These are phyloP conservation scores for Thalassiosira hispida DNA, from an alignment of 352 stramenopile genomes.

Conservation along the genomic window DNA sequence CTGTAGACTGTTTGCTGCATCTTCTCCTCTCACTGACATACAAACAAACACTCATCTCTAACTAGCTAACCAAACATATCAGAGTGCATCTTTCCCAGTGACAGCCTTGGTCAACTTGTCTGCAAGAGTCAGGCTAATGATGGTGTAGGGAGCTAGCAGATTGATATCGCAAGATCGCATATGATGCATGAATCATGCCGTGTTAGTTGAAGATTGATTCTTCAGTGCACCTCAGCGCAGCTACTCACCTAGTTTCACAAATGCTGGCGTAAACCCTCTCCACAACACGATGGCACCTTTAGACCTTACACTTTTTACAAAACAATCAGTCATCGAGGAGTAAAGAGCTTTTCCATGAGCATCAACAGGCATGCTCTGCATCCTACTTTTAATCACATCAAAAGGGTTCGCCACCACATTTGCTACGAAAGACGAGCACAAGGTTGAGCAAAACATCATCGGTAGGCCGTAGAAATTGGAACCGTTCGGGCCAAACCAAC, in stretches of 20 bases:
- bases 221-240: too few species aligned
- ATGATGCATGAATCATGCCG: too few species aligned
- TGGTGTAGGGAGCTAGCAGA: slow-evolving; percentile 57
- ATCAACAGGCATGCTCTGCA: slow-evolving; percentile 54
- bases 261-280: slow-evolving; percentile 62
- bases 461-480: slow-evolving; percentile 50
- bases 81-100: slow-evolving; percentile 66
- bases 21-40: too few species aligned
- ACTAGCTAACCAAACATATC: too few species aligned
- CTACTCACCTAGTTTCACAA: too few species aligned
- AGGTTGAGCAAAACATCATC: slow-evolving; percentile 62
- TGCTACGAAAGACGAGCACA: slow-evolving; percentile 57
- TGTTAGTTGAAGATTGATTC: too few species aligned
- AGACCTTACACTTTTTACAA: slow-evolving; percentile 50
- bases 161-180: too few species aligned
- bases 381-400: slow-evolving; percentile 61
- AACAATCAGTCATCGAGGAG: slow-evolving; percentile 54
- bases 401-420: slow-evolving; percentile 68
- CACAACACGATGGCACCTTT: slow-evolving; percentile 57
- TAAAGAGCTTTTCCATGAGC: slow-evolving; percentile 54
- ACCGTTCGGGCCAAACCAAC: slow-evolving; percentile 57
- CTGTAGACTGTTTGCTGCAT: too few species aligned
- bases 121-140: slow-evolving; percentile 62
- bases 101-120: slow-evolving; percentile 61
- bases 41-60: too few species aligned